Base-by-base conservation (phyloP, 1,284 basidiomycete species). In the Moesziomyces sp. region DNA sequence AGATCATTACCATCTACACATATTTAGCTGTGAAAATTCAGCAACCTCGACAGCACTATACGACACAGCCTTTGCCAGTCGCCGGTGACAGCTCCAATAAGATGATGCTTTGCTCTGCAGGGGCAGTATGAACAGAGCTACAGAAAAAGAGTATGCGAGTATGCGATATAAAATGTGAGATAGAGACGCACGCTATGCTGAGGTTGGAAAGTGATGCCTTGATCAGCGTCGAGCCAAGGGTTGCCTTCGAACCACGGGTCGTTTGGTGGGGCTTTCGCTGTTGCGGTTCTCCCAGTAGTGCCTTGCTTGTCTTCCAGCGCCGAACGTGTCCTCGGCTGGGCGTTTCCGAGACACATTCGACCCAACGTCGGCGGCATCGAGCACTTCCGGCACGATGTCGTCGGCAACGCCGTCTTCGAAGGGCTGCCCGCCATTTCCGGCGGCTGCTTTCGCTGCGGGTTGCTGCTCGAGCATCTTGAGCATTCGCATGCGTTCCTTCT, bases 381-480 rank as follows among this genome's bases (percentile, higher is more conserved):
- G 38, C 38, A 11, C n/a, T 10, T 23, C 49, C 3, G 28, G 10
- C 38, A 45, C 34, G 11, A 19, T 19, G 0, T 46, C 52, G 24
- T 47, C 58, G 2, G 34, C 51, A n/a, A 60, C 48, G 5, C 21
- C 40, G 8, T 19, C 42, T 7, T 19, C 47, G 16, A 26, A 46
- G 6, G 44, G 24, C 13, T 50, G 21, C 4, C 18, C 43, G 3
- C 35, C 44, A 6, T 52, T 19, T 13, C 24, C 44, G 34, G 9
- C 26, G 28, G 45, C 52, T 6, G 23, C 49, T 34, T 13, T 28
- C 3, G 57, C 46, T 1, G 28, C 49, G 7, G 59, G 48, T 23
- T 68, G 46, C 45, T 60, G 55, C 18, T 60, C 74, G 23, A 79
- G 66, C 46, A 79, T 66, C 48, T 71, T 74, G 23, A 68, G 26